A percentile compares a stretch with the other conserved stretches of the same genome.
phyloP scores from a whole-genome alignment of 306 rosid species.

The barrel medic (Medicago truncatula) region MtrunA17r5.0-ANR NC_053042.1:34307501-34308000 shows the following conservation, averaged over 20 bases:
- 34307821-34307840: slow-evolving; percentile 74
- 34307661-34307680: not conserved
- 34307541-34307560: not conserved
- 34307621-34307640: not conserved
- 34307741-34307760: slow-evolving; percentile 5
- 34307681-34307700: not conserved
- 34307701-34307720: not conserved
- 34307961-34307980: slow-evolving; percentile 66
- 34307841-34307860: slow-evolving; percentile 60
- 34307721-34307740: not conserved
- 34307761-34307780: not conserved
- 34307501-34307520: not conserved
- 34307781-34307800: slow-evolving; percentile 24
- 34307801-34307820: slow-evolving; percentile 20
- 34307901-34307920: slow-evolving; percentile 73
- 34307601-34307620: slow-evolving; percentile 7
- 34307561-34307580: not conserved
- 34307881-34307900: slow-evolving; percentile 65
- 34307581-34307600: not conserved
- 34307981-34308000: slow-evolving; percentile 39
- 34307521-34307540: not conserved
- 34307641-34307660: not conserved
- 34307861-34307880: slow-evolving; percentile 60
- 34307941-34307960: slow-evolving; percentile 85
- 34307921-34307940: slow-evolving; percentile 92